Base-by-base conservation (phyloP, 331 rosid genomes). In the Acacia pycnantha region DNA sequence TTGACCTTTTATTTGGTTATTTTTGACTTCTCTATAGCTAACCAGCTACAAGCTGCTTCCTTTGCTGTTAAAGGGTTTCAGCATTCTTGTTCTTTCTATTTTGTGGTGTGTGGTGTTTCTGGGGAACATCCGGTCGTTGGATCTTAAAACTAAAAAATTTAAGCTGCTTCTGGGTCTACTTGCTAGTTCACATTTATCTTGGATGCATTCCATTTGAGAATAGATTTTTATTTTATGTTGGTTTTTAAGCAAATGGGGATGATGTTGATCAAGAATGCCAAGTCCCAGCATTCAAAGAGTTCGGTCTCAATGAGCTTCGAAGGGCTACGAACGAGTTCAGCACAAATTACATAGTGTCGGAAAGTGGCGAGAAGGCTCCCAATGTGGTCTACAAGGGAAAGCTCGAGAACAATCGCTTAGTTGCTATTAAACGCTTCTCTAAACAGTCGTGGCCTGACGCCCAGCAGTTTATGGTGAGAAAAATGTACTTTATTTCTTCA, bases 341-440 rank as follows among this genome's bases (percentile, higher is more conserved):
- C 85, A 75, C 92, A 11, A 88, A 82, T 29, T 79, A 74, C 86
- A 89, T 92, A 72, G 95, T 92, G 46, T 92, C 97, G 44, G 97
- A 92, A 82, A 89, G 94, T 70, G 97, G 95, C 22, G 95, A 91
- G 79, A 92, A 89, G 86, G 97, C 97, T 84, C 97, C 95, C 44
- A 92, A 92, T 80, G 89, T 92, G 43, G 97, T 92, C 40, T 92
- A 88, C 82, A 89, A 72, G 79, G 97, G 93, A 77, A 91, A 83
- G 81, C 91, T 92, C 2, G 90, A 89, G 62, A 85, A 80, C 82
- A 91, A 82, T 81, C 93, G 87, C 6, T 79, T 88, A 19, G 91
- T 92, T 61, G 97, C 97, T 69, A 89, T 92, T 43, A 92, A 92
- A 50, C 89, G 97, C 51, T 91, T 92, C 89, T 89, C 95, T 26